phyloP scores from a whole-genome alignment of 2,329 filamentous ascomycete species.

The Pestalotiopsis sp. region DNA sequence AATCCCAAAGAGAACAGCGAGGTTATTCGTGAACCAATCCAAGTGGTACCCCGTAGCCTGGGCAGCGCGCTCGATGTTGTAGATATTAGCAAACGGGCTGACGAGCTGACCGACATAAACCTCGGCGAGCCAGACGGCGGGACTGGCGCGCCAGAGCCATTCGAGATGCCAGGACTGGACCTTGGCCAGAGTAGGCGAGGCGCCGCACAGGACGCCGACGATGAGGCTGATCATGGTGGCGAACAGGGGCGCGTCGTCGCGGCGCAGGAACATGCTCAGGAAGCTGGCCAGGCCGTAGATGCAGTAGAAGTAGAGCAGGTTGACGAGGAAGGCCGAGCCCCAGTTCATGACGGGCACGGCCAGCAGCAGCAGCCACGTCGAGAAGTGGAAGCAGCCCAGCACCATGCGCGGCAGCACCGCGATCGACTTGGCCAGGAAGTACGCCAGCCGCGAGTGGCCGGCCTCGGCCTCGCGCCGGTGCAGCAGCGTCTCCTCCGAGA shows the following conservation, averaged over 20 bases:
- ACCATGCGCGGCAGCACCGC: constrained; percentile 54
- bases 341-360: constrained; percentile 53
- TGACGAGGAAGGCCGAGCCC: constrained; percentile 49
- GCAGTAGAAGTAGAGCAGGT: constrained; percentile 60
- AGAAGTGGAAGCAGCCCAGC: constrained; percentile 57
- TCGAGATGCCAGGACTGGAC: constrained; percentile 55
- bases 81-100: constrained; percentile 51
- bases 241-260: constrained; percentile 60
- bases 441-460: constrained; percentile 57
- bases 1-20: constrained; percentile 44
- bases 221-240: constrained; percentile 58
- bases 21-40: constrained; percentile 46
- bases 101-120: constrained; percentile 57
- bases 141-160: constrained; percentile 58
- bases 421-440: constrained; percentile 59
- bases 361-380: constrained; percentile 51
- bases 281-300: constrained; percentile 58
- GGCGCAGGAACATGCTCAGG: constrained; percentile 55
- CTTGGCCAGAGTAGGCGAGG: constrained; percentile 51
- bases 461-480: constrained; percentile 58
- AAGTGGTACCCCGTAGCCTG: constrained; percentile 47
- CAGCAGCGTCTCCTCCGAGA: constrained; percentile 58
- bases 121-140: constrained; percentile 59
- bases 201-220: constrained; percentile 56
- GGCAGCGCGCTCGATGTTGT: constrained; percentile 49